Evolutionary conservation across 2,329 filamentous ascomycete genomes (phyloP), one percentile per base, ranked within the genome.

Genomic region (Xylariaceae sp.): DNA sequence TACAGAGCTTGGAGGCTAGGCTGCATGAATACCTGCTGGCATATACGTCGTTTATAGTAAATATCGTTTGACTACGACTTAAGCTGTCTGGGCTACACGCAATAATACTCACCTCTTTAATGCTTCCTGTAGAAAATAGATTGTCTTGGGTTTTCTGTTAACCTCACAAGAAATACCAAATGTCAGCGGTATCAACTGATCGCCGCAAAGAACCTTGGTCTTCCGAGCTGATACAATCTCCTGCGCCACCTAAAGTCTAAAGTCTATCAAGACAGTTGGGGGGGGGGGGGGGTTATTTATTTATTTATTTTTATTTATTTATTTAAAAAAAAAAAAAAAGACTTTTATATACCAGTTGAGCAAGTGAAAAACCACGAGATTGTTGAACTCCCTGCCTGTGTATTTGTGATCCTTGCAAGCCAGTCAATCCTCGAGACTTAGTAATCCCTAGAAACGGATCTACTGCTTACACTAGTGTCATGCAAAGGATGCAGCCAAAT

Each of bases 401-500:
- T 10, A 53, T 10, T n/a, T 53, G 30, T 15, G 36, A 39, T 24
- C 36, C 46, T 46, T 57, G 39, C 15, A 21, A 9, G 16, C 33
- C 45, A 3, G 50, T 57, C 4, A 57, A 40, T 7, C 45, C 50
- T 6, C 23, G 40, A 3, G 50, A 45, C 15, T 18, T 29, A 15
- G 39, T 6, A 26, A 57, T 53, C 29, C 48, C 45, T 9, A 41
- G 11, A 26, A 51, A 18, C 15, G 48, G 33, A 26, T 45, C 50
- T 8, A 57, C 36, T 24, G 36, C 42, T 32, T n/a, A 50, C 23
- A 6, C n/a, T 9, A 1, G 45, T 42, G 23, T 52, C 51, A 20
- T 42, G 51, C 18, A 47, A 37, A 8, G 51, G 46, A 44, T 55
- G 45, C 1, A 60, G 57, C 54, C 54, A 63, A 29, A 60, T 39